Evolutionary conservation across 2,329 filamentous ascomycete species (phyloP).

Genomic region (Fusarium ramigenum): DNA sequence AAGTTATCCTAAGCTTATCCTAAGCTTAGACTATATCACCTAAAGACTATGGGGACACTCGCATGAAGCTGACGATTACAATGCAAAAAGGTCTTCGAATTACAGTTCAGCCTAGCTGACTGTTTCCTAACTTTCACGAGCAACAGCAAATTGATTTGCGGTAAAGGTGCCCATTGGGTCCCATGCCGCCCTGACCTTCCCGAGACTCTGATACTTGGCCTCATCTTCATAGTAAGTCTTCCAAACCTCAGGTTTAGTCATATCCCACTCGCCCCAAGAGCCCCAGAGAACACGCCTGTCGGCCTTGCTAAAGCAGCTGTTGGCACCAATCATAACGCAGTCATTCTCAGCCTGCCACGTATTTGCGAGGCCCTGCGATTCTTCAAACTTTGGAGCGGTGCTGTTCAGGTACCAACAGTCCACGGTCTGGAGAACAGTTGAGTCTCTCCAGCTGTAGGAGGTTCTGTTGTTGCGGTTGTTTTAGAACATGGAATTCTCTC

Average conservation of each 20-base stretch:
- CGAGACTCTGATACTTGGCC: neutral
- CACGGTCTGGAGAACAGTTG: neutral
- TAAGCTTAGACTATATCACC: too few relatives aligned
- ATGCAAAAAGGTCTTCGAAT: neutral
- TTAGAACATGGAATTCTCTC: neutral
- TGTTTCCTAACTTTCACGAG: neutral
- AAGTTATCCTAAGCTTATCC: too few relatives aligned
- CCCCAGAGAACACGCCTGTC: neutral
- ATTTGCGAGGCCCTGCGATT: neutral
- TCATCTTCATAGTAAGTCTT: neutral
- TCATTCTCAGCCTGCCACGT: neutral
- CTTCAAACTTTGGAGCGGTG: fast-evolving
- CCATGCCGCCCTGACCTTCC: neutral
- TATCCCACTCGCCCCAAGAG: neutral
- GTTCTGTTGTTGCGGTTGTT: neutral
- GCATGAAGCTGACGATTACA: neutral
- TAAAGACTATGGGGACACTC: neutral
- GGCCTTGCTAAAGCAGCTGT: neutral
- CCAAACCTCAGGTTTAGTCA: neutral
- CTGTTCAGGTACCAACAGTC: neutral
- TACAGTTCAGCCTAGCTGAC: neutral
- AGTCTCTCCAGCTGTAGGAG: neutral
- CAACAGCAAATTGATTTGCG: neutral
- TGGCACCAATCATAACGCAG: neutral
- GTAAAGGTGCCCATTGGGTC: neutral